Conservation (phyloP, 2,329 filamentous ascomycete species). For the Phyllosticta citribraziliensis region DNA sequence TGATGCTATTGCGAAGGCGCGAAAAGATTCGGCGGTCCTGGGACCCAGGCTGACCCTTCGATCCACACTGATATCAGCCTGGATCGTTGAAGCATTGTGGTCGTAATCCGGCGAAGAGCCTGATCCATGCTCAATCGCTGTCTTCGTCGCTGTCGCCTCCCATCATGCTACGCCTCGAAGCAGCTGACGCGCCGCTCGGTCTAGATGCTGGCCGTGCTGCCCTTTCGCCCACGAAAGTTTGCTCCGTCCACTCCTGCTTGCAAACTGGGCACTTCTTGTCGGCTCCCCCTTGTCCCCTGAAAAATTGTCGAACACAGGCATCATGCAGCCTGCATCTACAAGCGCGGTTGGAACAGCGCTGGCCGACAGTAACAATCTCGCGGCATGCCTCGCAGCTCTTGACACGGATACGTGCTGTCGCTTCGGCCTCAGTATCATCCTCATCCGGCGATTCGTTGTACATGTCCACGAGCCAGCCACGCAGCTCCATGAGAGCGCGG, state of each 20-base stretch:
- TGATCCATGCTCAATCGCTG: background rate
- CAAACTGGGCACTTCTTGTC: conserved; percentile 23
- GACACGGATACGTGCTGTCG: conserved; percentile 53
- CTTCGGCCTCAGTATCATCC: conserved; percentile 22
- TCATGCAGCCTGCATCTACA: conserved; percentile 19
- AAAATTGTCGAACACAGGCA: conserved; percentile 24
- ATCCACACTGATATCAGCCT: background rate
- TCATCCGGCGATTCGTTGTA: conserved; percentile 66
- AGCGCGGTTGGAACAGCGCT: conserved; percentile 12
- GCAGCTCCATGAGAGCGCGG: conserved; percentile 73
- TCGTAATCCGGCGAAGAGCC: background rate
- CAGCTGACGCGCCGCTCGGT: background rate
- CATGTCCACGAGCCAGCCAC: conserved; percentile 72
- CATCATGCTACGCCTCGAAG: background rate
- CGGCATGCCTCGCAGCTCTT: conserved; percentile 83
- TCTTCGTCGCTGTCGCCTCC: background rate
- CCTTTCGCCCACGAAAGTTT: conserved; percentile 7
- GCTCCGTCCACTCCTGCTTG: conserved; percentile 18
- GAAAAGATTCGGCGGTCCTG: background rate
- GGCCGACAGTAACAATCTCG: conserved; percentile 67
- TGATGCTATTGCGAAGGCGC: background rate
- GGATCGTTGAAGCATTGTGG: background rate
- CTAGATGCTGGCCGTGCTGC: background rate
- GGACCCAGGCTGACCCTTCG: background rate
- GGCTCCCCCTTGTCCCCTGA: conserved; percentile 11